A percentile compares a stretch with the other conserved stretches of the same genome.
Conservation (phyloP, 2,329 filamentous ascomycete species). For the Fusarium longipes region DNA sequence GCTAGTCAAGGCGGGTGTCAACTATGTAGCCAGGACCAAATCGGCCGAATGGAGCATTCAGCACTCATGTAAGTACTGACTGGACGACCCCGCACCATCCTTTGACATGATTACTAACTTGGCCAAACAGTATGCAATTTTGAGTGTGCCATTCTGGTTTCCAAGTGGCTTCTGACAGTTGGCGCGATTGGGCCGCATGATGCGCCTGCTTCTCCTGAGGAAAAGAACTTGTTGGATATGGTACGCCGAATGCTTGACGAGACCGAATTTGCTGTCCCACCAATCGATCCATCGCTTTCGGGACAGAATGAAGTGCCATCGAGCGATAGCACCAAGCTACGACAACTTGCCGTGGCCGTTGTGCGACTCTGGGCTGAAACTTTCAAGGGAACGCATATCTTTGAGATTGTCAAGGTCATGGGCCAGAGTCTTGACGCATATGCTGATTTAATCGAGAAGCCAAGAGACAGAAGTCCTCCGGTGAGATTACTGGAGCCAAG, state of each 20-base stretch:
- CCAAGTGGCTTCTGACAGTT: constrained; percentile 70
- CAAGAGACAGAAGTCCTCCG: constrained; percentile 57
- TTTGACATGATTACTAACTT: constrained; percentile 31
- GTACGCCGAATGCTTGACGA: constrained; percentile 70
- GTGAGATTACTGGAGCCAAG: constrained; percentile 39
- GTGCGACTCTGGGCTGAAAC: constrained; percentile 71
- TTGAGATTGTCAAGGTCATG: constrained; percentile 69
- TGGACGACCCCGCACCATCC: neutral
- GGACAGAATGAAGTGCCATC: constrained; percentile 58
- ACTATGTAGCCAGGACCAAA: constrained; percentile 71
- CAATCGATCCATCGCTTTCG: constrained; percentile 66
- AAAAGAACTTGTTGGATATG: constrained; percentile 66
- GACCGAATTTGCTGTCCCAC: constrained; percentile 68
- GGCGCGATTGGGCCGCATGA: constrained; percentile 63
- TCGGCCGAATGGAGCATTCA: constrained; percentile 72
- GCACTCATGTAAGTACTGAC: constrained; percentile 63
- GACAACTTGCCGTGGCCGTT: constrained; percentile 67
- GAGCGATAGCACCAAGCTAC: constrained; percentile 63
- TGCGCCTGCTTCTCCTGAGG: constrained; percentile 62
- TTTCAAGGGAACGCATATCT: constrained; percentile 71
- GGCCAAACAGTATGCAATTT: constrained; percentile 64
- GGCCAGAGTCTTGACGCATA: constrained; percentile 67
- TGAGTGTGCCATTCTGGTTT: constrained; percentile 70
- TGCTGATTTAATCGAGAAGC: constrained; percentile 67
- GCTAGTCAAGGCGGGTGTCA: constrained; percentile 71